These are phyloP conservation scores for Boletellus emodensis DNA, from an alignment of 768 basidiomycete species.

Conservation along the genomic window DNA sequence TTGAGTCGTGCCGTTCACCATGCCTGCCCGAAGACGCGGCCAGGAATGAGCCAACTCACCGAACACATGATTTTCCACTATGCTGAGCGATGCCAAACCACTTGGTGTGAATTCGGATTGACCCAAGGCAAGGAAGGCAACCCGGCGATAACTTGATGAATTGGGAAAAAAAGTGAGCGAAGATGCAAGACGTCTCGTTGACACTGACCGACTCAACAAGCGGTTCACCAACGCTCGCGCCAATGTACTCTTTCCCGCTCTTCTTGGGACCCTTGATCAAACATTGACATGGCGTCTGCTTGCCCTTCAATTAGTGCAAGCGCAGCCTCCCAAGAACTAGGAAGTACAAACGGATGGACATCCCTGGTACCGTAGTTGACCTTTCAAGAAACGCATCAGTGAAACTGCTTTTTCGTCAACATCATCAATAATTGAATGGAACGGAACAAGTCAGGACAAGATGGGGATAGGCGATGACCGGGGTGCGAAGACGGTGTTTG, in stretches of 20 bases:
- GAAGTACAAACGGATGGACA: constrained; percentile 33
- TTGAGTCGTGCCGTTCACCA: background rate
- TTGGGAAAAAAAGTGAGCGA: background rate
- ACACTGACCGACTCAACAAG: constrained; percentile 51
- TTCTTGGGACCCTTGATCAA: constrained; percentile 79
- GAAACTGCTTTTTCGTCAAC: no score
- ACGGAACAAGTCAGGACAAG: constrained; percentile 23
- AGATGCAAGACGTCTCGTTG: background rate
- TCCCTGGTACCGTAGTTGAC: constrained; percentile 26
- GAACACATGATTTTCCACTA: constrained; percentile 64
- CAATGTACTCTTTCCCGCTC: constrained; percentile 90
- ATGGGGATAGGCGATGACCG: constrained; percentile 70
- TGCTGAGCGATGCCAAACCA: constrained; percentile 76
- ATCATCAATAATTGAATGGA: no score
- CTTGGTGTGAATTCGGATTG: constrained; percentile 92
- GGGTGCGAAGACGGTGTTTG: constrained; percentile 61
- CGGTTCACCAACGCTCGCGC: constrained; percentile 68
- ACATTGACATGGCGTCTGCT: no score
- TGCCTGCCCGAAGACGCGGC: background rate
- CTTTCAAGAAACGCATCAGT: constrained; percentile 20
- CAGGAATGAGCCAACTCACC: constrained; percentile 40
- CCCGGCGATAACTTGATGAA: constrained; percentile 57
- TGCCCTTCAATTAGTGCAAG: no score
- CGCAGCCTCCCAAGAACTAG: constrained; percentile 34
- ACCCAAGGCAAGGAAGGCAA: constrained; percentile 88